Base-by-base conservation (phyloP, 176 grass and related monocot species). In the Echinochloa phyllopogon region DNA sequence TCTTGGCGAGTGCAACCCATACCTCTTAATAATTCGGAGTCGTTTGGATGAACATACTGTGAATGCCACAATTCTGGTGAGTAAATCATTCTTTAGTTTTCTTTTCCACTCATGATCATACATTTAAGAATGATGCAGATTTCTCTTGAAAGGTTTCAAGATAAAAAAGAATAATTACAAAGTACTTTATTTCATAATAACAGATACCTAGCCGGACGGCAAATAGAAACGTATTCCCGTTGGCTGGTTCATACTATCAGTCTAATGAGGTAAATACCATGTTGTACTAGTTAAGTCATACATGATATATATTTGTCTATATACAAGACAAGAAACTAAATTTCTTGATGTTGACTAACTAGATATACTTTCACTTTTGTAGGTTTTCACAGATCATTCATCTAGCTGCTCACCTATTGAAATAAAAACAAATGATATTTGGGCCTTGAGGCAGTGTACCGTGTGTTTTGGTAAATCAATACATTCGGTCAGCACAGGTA, bases 221-320 rank as follows among this genome's bases (percentile, higher is more conserved):
- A 56, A 75, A 75, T 2, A 20, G 2, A 75, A 33, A 10, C 21
- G 20, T 7, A 3, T 56, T 75, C 10, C 50, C 72, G 38, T 55
- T 75, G 72, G 18, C 6, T 56, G 50, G 72, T n/a, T 56, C 72
- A 53, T 75, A 75, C 50, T 75, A n/a, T 56, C 72, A 75, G 39
- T 2, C 6, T 10, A 75, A 75, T 13, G 50, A 75, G 72, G 72
- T 75, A 75, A 11, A 21, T 24, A 72, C 43, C 13, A 29, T 75
- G 10, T 38, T 75, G 17, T 75, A 37, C 69, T 72, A 4, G 16
- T 71, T 2, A 36, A 29, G 70, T 36, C 16, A 36, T 29, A 2
- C 8, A 74, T 15, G 14, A 1, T 33, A 27, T 5, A 9, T 69
- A 23, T 49, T 17, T 70, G 10, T 23, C 23, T 49, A 48, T 6